phyloP scores from a whole-genome alignment of 2,329 filamentous ascomycete species.

The Arthroderma sp. region DNA sequence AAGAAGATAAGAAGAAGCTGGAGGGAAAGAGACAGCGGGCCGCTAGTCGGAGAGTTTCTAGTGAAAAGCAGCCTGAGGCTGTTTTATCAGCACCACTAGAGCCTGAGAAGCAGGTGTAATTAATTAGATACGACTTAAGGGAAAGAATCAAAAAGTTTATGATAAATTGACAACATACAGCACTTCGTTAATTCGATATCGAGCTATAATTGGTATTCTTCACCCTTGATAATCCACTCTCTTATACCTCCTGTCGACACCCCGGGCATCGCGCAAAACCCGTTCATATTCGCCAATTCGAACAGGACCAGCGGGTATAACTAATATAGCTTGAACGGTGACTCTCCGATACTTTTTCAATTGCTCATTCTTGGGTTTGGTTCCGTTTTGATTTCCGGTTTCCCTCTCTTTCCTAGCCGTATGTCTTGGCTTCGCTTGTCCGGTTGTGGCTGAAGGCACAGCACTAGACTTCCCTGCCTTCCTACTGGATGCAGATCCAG shows the following conservation, averaged over 20 bases:
- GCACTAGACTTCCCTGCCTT: slow-evolving; percentile 7
- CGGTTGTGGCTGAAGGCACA: background rate
- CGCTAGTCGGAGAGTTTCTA: no score
- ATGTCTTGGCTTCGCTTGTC: background rate
- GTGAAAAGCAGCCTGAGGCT: no score
- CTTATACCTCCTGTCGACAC: slow-evolving; percentile 20
- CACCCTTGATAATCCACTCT: background rate
- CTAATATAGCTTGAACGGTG: slow-evolving; percentile 57
- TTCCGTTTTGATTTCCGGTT: background rate
- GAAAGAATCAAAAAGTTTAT: slow-evolving; percentile 2
- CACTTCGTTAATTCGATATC: background rate
- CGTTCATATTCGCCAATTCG: slow-evolving; percentile 59
- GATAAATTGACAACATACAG: background rate
- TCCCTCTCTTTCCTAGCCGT: background rate
- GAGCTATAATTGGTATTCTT: no score
- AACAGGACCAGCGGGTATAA: slow-evolving; percentile 66
- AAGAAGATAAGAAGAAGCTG: slow-evolving; percentile 36
- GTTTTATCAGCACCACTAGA: background rate
- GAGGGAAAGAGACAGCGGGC: slow-evolving; percentile 24
- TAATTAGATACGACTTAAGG: slow-evolving; percentile 15
- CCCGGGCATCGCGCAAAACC: slow-evolving; percentile 33
- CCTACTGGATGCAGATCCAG: background rate
- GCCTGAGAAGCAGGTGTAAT: slow-evolving; percentile 17
- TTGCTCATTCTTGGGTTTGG: no score
- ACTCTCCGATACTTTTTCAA: slow-evolving; percentile 12